These are phyloP conservation scores for Suillus sp. DNA, from an alignment of 768 basidiomycete species.

Conservation along the genomic window DNA sequence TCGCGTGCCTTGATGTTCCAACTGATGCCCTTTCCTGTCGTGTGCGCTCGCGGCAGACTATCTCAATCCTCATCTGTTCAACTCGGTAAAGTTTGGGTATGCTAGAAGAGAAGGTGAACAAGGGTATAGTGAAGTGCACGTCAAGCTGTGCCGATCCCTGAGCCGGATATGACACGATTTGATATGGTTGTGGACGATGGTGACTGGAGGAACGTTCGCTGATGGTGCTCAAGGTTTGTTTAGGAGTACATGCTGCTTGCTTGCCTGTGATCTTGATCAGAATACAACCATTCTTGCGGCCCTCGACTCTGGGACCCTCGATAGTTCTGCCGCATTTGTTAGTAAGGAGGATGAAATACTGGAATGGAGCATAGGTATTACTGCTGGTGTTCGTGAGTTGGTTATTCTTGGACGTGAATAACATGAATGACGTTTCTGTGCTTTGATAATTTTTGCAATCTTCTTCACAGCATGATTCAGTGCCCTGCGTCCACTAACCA, in stretches of 20 bases:
- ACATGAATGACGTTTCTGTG: background rate
- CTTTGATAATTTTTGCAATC: constrained; percentile 43
- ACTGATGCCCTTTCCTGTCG: constrained; percentile 47
- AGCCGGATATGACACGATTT: constrained; percentile 55
- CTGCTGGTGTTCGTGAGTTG: constrained; percentile 51
- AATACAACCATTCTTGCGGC: constrained; percentile 35
- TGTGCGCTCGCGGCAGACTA: constrained; percentile 38
- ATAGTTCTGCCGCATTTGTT: constrained; percentile 27
- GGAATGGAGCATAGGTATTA: constrained; percentile 56
- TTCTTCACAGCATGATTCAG: constrained; percentile 43
- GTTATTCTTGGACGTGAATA: constrained; percentile 19
- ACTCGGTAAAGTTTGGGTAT: background rate
- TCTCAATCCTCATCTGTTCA: background rate
- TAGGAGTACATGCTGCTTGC: background rate
- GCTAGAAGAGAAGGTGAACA: constrained; percentile 12
- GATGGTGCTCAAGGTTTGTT: constrained; percentile 43
- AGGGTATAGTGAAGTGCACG: constrained; percentile 37
- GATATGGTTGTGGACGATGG: constrained; percentile 67
- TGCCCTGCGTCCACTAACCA: constrained; percentile 13
- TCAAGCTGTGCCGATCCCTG: constrained; percentile 44
- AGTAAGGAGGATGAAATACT: constrained; percentile 41
- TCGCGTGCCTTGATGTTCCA: constrained; percentile 43
- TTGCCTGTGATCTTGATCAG: background rate
- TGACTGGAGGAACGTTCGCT: constrained; percentile 61
- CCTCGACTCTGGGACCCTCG: constrained; percentile 32